Percentiles rank a stretch among this genome's conserved stretches.
These are phyloP conservation scores for Marchantia paleacea DNA, from an alignment of 225 moss, liverwort and hornwort species.

Conservation along the genomic window DNA sequence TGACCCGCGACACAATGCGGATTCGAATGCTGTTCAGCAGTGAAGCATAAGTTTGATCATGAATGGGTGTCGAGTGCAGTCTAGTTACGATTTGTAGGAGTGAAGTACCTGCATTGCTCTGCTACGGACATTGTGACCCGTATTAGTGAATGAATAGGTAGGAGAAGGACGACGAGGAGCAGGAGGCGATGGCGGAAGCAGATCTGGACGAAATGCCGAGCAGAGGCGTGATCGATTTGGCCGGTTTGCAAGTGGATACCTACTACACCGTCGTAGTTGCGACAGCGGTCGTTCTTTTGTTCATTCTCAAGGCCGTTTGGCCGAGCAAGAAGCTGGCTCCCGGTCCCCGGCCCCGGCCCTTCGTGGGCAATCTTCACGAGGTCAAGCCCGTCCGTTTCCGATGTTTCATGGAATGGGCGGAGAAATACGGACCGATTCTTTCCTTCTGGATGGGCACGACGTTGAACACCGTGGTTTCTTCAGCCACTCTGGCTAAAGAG, in stretches of 20 bases:
- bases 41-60: background rate
- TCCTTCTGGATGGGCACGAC: slow-evolving; percentile 93
- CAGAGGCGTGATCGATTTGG: slow-evolving; percentile 3
- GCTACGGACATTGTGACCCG: background rate
- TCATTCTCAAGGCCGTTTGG: slow-evolving; percentile 46
- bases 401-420: slow-evolving; percentile 88
- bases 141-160: background rate
- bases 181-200: background rate
- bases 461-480: slow-evolving; percentile 77
- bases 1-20: background rate
- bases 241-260: background rate
- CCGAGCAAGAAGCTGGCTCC: slow-evolving; percentile 53
- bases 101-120: background rate
- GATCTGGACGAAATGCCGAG: slow-evolving; percentile 1
- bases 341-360: slow-evolving; percentile 72
- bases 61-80: background rate
- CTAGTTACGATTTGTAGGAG: background rate
- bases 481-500: slow-evolving; percentile 65
- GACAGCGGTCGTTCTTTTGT: slow-evolving; percentile 30
- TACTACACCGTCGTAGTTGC: slow-evolving; percentile 5
- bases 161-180: background rate
- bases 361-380: slow-evolving; percentile 77
- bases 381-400: slow-evolving; percentile 72
- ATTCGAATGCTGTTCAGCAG: background rate
- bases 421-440: slow-evolving; percentile 69